These are phyloP conservation scores for Leishmania lainsoni DNA, from an alignment of 208 protist genomes.

Conservation along the genomic window DNA sequence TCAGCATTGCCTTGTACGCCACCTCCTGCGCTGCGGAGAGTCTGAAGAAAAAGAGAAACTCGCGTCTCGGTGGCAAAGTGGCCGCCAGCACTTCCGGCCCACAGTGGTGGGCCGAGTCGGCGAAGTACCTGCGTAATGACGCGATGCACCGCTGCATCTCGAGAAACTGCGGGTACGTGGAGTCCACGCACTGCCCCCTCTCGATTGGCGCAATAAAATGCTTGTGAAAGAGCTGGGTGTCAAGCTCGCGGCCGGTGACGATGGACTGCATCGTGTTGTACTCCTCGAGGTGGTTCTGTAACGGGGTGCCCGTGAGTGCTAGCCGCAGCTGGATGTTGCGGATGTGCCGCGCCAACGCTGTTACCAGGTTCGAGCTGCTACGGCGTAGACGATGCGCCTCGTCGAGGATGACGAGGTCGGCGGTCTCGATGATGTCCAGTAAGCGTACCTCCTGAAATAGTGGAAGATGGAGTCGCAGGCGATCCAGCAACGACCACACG, in stretches of 20 bases:
- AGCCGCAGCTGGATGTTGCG: slow-evolving; percentile 71
- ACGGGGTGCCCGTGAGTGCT: slow-evolving; percentile 88
- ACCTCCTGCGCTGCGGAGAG: slow-evolving; percentile 67
- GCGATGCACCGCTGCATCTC: slow-evolving; percentile 83
- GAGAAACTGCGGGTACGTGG: slow-evolving; percentile 62
- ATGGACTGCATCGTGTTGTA: slow-evolving; percentile 91
- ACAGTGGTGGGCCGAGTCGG: slow-evolving; percentile 65
- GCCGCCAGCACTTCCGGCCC: slow-evolving; percentile 73
- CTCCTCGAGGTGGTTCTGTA: slow-evolving; percentile 91
- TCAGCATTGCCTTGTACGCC: slow-evolving; percentile 68
- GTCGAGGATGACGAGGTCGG: slow-evolving; percentile 81
- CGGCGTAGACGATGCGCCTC: slow-evolving; percentile 80
- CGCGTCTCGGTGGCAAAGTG: slow-evolving; percentile 63
- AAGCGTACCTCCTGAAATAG: slow-evolving; percentile 32
- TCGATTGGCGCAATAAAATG: slow-evolving; percentile 74
- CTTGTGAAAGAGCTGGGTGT: slow-evolving; percentile 56
- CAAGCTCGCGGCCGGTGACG: slow-evolving; percentile 56
- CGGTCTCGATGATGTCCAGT: slow-evolving; percentile 66
- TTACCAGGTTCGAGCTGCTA: slow-evolving; percentile 51
- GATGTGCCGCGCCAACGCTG: slow-evolving; percentile 47
- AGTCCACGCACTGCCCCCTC: slow-evolving; percentile 68
- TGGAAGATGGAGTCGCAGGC: slow-evolving; percentile 49
- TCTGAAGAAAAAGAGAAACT: slow-evolving; percentile 71
- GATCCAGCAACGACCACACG: slow-evolving; percentile 47
- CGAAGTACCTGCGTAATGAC: slow-evolving; percentile 71